These are phyloP conservation scores for Pyrenochaeta sp. DNA, from an alignment of 2,329 filamentous ascomycete genomes.

Conservation along the genomic window DNA sequence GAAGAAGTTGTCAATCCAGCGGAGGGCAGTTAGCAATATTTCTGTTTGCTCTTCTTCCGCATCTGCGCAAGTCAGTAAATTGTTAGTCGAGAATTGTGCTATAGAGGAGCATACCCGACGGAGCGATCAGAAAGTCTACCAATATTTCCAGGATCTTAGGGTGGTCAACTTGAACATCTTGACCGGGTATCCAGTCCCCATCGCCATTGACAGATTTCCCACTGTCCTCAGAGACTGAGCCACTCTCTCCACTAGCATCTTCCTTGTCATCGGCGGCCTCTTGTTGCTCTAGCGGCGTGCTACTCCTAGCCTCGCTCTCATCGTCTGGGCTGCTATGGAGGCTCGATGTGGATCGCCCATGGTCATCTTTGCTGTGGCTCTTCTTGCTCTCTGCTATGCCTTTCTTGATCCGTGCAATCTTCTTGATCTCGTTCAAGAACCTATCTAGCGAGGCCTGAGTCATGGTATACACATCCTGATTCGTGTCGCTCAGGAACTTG, in stretches of 20 bases:
- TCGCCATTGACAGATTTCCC: slow-evolving; percentile 65
- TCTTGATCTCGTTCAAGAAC: slow-evolving; percentile 92
- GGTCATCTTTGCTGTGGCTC: slow-evolving; percentile 69
- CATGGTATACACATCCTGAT: slow-evolving; percentile 91
- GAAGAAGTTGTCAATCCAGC: slow-evolving; percentile 96
- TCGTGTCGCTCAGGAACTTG: slow-evolving; percentile 90
- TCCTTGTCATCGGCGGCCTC: slow-evolving; percentile 61
- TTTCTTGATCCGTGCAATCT: slow-evolving; percentile 91
- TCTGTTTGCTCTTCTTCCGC: slow-evolving; percentile 74
- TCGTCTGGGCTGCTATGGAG: slow-evolving; percentile 41
- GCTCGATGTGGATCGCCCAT: slow-evolving; percentile 72
- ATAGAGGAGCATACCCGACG: slow-evolving; percentile 66
- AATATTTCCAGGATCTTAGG: slow-evolving; percentile 91
- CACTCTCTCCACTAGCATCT: slow-evolving; percentile 51
- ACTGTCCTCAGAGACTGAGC: slow-evolving; percentile 45
- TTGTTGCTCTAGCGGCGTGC: slow-evolving; percentile 49
- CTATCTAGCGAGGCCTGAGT: slow-evolving; percentile 89
- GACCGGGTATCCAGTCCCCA: slow-evolving; percentile 95
- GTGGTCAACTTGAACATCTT: slow-evolving; percentile 95
- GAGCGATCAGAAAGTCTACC: slow-evolving; percentile 85
- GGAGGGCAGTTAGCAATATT: slow-evolving; percentile 86
- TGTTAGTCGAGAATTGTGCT: slow-evolving; percentile 7
- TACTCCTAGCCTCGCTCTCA: slow-evolving; percentile 67
- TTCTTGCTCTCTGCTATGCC: slow-evolving; percentile 88
- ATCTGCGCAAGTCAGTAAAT: slow-evolving; percentile 31